These are phyloP conservation scores for Colletotrichum sp. DNA, from an alignment of 2,329 filamentous ascomycete genomes.

Conservation along the genomic window DNA sequence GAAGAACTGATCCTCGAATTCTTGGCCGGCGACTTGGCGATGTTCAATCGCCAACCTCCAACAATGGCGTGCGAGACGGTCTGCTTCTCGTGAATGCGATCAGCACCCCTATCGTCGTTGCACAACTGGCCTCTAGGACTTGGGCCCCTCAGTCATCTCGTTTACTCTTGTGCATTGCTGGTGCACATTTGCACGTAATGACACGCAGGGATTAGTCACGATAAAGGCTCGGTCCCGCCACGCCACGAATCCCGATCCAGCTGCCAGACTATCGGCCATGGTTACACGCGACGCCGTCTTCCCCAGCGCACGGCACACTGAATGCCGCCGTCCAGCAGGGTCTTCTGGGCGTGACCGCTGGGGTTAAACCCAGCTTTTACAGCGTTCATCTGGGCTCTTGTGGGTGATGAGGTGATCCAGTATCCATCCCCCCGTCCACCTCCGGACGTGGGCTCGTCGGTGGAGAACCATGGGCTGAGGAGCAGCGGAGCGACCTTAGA, in stretches of 20 bases:
- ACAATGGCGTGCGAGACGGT: neutral
- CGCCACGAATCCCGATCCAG: conserved; percentile 2
- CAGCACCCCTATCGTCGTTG: neutral
- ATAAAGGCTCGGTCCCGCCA: neutral
- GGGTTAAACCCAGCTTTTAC: neutral
- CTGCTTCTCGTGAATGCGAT: neutral
- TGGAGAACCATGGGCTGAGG: neutral
- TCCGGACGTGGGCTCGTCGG: neutral
- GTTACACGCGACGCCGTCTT: neutral
- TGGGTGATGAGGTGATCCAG: neutral
- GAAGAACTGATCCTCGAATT: neutral
- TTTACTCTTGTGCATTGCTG: neutral
- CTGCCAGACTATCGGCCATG: conserved; percentile 2
- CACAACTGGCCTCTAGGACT: neutral
- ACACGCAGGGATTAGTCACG: neutral
- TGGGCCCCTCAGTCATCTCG: neutral
- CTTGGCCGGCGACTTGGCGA: neutral
- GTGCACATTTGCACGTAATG: neutral
- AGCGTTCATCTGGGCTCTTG: neutral
- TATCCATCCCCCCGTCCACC: neutral
- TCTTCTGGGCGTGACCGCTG: neutral
- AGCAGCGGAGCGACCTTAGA: neutral
- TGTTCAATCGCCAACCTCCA: neutral
- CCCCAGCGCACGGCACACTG: neutral
- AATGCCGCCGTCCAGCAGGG: conserved; percentile 1